Evolutionary conservation across 164 flowering plant species (phyloP).

Genomic region (Tetrastigma voinierianum): DNA sequence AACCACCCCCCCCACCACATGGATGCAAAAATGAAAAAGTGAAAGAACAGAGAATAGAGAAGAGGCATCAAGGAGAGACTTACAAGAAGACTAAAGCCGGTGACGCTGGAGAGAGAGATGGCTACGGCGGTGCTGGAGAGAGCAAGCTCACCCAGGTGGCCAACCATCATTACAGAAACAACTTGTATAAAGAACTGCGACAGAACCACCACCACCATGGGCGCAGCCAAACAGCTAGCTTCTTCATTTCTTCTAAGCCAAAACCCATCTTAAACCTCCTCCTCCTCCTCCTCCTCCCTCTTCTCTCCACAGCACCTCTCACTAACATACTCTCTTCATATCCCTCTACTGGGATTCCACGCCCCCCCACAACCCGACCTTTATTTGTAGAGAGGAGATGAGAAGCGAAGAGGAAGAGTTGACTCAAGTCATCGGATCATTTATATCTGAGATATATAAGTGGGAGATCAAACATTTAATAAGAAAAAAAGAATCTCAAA

Average conservation of each 20-base stretch:
- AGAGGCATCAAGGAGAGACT: constrained; percentile 9
- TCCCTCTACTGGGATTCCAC: background rate
- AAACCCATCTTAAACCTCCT: constrained; percentile 1
- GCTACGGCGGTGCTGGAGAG: constrained; percentile 57
- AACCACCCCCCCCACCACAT: too few species aligned
- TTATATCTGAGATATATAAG: too few species aligned
- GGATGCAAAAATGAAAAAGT: background rate
- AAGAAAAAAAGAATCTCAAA: too few species aligned
- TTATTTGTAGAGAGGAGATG: background rate
- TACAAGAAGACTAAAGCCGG: constrained; percentile 55
- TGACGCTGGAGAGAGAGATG: constrained; percentile 41
- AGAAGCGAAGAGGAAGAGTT: too few species aligned
- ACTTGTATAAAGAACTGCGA: constrained; percentile 36
- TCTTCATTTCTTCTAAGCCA: constrained; percentile 30
- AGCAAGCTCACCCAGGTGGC: constrained; percentile 54
- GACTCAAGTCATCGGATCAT: too few species aligned
- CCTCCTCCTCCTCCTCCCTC: background rate
- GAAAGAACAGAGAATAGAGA: background rate
- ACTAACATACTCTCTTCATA: constrained; percentile 22
- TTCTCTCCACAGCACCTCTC: constrained; percentile 2
- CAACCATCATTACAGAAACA: constrained; percentile 56
- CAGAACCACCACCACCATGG: constrained; percentile 36
- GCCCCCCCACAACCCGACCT: background rate
- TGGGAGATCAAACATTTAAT: too few species aligned
- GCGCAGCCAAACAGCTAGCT: constrained; percentile 35